Base-by-base conservation (phyloP, 2,329 filamentous ascomycete species). In the Aspergillus arachidicola region DNA sequence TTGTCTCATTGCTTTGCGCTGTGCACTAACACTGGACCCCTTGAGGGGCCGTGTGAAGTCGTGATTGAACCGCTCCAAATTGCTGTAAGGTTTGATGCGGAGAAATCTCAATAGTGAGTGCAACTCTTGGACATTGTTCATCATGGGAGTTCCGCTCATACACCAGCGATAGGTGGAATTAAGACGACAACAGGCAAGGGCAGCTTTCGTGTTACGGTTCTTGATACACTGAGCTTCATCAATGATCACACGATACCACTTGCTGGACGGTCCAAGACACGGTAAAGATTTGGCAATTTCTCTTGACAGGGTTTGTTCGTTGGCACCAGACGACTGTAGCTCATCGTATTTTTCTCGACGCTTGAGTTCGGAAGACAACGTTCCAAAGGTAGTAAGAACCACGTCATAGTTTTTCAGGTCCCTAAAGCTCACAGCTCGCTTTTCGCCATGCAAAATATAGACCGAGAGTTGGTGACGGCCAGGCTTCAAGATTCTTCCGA, bases 181-280 rank as follows among this genome's bases (percentile, higher is more conserved):
- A 19, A 95, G 76, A 12, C 79, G 75, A 68, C 82, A 86, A 34
- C 86, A 86, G 5, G 87, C 91, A 66, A 83, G 82, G 1, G 90
- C 85, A 6, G 84, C 79, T 65, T 87, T 85, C 0, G 90, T 89
- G 46, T 80, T 82, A 62, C 85, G 85, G 71, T 94, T 94, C 80
- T 94, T 94, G 80, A 94, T 92, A 72, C 85, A 89, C 71, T 94
- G 91, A 2, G 91, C 90, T 76, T 94, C 92, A 68, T 95, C 92
- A 10, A 94, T 81, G 58, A 95, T 88, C 36, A 94, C 81, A 19
- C 90, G 85, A 71, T 90, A 86, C 82, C 90, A 94, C 57, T 81
- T 80, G 64, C 81, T 84, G 69, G 86, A 72, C 50, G 84, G 66
- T 19, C 90, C 89, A 34, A 94, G 78, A 10, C 93, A 77, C 3